Conservation (phyloP, 106 monocot genomes). For the Posidonia australis region DNA sequence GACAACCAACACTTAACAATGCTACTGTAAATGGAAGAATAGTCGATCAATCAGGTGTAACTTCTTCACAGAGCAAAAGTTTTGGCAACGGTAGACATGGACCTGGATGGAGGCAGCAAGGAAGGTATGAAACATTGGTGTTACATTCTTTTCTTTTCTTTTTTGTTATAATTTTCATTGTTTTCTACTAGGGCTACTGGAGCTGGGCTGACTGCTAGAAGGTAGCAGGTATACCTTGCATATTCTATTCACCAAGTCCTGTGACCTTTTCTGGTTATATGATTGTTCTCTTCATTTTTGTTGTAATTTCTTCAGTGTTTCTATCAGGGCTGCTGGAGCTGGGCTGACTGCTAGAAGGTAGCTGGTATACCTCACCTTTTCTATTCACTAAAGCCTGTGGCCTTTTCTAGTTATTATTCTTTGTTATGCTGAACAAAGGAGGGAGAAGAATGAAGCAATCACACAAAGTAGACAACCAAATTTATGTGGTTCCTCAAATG, state of each 20-base stretch:
- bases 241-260: no score
- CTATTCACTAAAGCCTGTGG: no score
- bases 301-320: neutral
- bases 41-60: conserved; percentile 11
- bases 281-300: neutral
- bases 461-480: no score
- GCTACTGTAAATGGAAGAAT: conserved; percentile 30
- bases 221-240: conserved; percentile 35
- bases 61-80: conserved; percentile 26
- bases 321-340: conserved; percentile 24
- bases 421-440: no score
- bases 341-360: conserved; percentile 37
- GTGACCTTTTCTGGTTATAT: no score
- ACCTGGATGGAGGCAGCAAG: conserved; percentile 39
- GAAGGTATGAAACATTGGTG: conserved; percentile 31
- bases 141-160: neutral
- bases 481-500: no score
- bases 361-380: conserved; percentile 23
- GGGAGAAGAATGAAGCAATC: no score
- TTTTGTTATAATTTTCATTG: neutral
- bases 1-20: conserved; percentile 15
- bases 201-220: conserved; percentile 28
- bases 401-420: no score
- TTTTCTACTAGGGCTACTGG: conserved; percentile 20
- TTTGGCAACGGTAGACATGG: conserved; percentile 30